Evolutionary conservation across 164 flowering plant genomes (phyloP).

Genomic region (Houttuynia cordata): DNA sequence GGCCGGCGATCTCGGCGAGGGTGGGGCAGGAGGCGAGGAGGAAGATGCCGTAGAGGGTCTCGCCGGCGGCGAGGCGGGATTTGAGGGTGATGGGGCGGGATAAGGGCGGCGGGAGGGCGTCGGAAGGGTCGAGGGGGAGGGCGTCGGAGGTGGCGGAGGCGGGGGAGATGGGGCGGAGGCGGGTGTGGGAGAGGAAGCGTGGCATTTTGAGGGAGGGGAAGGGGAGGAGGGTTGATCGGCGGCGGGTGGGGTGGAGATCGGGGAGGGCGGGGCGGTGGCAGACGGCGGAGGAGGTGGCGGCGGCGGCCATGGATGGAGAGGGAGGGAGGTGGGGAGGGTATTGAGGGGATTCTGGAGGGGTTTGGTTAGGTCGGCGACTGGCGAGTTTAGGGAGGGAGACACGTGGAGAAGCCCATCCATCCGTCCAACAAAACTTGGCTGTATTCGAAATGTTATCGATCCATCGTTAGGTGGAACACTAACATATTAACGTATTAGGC

Average conservation of each 20-base stretch:
- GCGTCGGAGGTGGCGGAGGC: constrained; percentile 12
- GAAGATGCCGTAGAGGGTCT: constrained; percentile 80
- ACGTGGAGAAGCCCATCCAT: too few species aligned
- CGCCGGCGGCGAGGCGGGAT: constrained; percentile 57
- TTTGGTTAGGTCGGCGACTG: too few species aligned
- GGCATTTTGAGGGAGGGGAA: background rate
- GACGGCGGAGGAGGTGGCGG: background rate
- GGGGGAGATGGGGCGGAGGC: constrained; percentile 8
- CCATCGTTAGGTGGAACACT: too few species aligned
- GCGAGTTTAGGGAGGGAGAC: too few species aligned
- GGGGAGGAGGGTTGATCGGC: background rate
- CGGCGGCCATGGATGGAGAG: constrained; percentile 4
- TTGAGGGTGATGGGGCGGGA: constrained; percentile 31
- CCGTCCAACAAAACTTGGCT: too few species aligned
- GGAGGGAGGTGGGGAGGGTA: background rate
- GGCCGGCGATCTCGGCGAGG: constrained; percentile 77
- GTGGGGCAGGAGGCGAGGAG: constrained; percentile 81
- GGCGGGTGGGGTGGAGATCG: background rate
- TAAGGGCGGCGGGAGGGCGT: background rate
- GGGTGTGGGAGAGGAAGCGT: background rate
- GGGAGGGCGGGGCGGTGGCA: background rate
- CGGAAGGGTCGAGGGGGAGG: constrained; percentile 6
- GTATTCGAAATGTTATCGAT: too few species aligned
- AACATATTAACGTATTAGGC: too few species aligned
- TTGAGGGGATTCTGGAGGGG: background rate